A percentile compares a stretch with the other conserved stretches of the same genome.
These are phyloP conservation scores for Arthrobotrys megalospora DNA, from an alignment of 2,329 filamentous ascomycete species.

Conservation along the genomic window DNA sequence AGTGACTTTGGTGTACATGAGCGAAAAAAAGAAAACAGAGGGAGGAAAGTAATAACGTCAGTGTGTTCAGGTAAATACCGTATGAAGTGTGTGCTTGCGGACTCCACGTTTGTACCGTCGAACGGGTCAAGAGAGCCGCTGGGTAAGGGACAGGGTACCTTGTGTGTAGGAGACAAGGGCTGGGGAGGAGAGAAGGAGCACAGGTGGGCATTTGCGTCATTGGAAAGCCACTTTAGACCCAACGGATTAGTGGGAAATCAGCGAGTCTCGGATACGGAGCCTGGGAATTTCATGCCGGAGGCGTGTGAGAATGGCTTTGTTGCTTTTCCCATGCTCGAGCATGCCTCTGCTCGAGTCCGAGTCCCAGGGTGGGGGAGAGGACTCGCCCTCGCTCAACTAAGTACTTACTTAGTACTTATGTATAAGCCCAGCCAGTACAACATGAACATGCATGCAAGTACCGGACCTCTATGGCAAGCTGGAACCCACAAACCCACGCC, in stretches of 20 bases:
- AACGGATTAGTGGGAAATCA: constrained; percentile 57
- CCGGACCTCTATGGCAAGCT: constrained; percentile 22
- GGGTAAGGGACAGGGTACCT: constrained; percentile 53
- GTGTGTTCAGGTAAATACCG: constrained; percentile 52
- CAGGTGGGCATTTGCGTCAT: constrained; percentile 61
- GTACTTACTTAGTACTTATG: no score
- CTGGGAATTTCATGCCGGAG: constrained; percentile 61
- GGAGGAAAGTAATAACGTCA: constrained; percentile 58
- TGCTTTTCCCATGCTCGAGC: constrained; percentile 59
- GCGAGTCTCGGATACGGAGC: constrained; percentile 60
- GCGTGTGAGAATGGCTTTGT: constrained; percentile 60
- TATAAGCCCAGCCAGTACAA: constrained; percentile 1
- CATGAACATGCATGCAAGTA: constrained; percentile 27
- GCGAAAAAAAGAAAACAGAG: constrained; percentile 27
- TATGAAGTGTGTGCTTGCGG: constrained; percentile 61
- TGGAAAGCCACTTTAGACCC: constrained; percentile 45
- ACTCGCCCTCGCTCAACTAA: neutral
- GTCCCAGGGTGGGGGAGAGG: constrained; percentile 50
- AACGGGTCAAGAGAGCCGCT: constrained; percentile 60
- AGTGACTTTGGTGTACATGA: constrained; percentile 37
- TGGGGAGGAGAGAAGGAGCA: constrained; percentile 17
- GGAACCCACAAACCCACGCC: constrained; percentile 2
- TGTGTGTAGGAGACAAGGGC: constrained; percentile 13
- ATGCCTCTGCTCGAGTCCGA: constrained; percentile 8
- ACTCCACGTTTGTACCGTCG: constrained; percentile 60